phyloP scores from a whole-genome alignment of 2,329 filamentous ascomycete species.

The Scedosporium dehoogii region DNA sequence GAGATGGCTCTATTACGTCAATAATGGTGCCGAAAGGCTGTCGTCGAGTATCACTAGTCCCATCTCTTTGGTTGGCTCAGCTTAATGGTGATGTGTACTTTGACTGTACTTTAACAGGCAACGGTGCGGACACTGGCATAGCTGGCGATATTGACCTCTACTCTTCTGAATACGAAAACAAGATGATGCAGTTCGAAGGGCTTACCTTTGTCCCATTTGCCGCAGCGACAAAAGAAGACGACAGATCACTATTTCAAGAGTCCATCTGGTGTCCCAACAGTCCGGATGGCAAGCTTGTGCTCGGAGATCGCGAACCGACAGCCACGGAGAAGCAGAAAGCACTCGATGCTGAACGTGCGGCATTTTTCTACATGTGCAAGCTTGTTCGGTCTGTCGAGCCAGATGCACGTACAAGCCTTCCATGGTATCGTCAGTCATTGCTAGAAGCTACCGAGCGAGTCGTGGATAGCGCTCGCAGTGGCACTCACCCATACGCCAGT shows the following conservation, averaged over 20 bases:
- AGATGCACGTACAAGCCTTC: not conserved
- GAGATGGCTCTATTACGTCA: not conserved
- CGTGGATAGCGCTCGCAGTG: not conserved
- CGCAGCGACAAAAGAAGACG: not conserved
- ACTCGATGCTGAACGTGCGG: not conserved
- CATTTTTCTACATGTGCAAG: not conserved
- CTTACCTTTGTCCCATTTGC: not conserved
- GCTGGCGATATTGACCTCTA: not conserved
- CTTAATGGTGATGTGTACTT: not conserved
- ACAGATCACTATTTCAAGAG: not conserved
- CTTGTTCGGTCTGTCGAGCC: not conserved
- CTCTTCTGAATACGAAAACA: not conserved
- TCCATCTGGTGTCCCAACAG: not conserved
- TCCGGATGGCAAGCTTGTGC: not conserved
- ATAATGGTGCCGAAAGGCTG: not conserved
- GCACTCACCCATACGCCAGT: not conserved
- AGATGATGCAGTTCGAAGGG: not conserved
- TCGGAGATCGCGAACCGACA: not conserved
- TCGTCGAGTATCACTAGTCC: not conserved
- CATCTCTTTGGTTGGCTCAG: not conserved
- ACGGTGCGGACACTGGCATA: not conserved
- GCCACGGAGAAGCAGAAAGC: not conserved
- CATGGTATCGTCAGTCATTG: not conserved
- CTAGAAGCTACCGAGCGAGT: not conserved
- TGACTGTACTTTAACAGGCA: not conserved